Evolutionary conservation across 495 filamentous ascomycete species (phyloP).

Genomic region (Annulohypoxylon stygium): DNA sequence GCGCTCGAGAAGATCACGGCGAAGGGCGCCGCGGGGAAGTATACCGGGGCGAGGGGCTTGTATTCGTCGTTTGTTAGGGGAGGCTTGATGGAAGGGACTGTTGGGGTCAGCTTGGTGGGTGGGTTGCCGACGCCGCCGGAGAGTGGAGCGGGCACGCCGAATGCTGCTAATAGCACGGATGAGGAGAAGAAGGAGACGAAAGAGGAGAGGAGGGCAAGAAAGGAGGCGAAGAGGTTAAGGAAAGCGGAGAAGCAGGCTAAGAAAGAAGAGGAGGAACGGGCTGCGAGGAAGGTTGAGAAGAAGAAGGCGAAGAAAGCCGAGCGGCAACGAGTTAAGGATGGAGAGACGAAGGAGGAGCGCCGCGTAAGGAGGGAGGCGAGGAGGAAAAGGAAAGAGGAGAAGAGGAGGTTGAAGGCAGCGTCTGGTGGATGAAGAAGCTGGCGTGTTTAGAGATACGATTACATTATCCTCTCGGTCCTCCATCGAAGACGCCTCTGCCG

Average conservation of each 20-base stretch:
- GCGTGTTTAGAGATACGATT: not conserved
- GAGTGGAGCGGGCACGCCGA: conserved; percentile 52
- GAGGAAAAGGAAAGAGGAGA: conserved; percentile 58
- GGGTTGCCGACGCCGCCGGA: conserved; percentile 43
- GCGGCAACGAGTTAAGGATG: conserved; percentile 43
- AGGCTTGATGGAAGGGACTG: conserved; percentile 76
- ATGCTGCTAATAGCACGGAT: conserved; percentile 39
- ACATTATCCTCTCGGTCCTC: not conserved
- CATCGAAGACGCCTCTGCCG: not conserved
- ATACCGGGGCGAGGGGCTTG: conserved; percentile 68
- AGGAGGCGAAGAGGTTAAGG: conserved; percentile 52
- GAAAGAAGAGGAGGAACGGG: conserved; percentile 44
- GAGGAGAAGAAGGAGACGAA: conserved; percentile 52
- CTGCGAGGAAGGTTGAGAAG: conserved; percentile 48
- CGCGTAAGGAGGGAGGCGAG: conserved; percentile 54
- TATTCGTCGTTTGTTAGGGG: conserved; percentile 88
- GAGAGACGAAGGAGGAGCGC: conserved; percentile 57
- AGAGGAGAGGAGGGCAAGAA: conserved; percentile 53
- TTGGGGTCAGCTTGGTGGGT: conserved; percentile 52
- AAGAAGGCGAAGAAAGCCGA: conserved; percentile 52
- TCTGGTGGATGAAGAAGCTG: conserved; percentile 27
- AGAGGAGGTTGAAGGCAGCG: conserved; percentile 44
- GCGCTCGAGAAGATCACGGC: conserved; percentile 65
- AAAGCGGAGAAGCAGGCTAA: conserved; percentile 56
- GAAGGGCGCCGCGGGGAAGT: conserved; percentile 57